These are phyloP conservation scores for Starmerella riodocensis DNA, from an alignment of 805 yeast genomes.

Conservation along the genomic window DNA sequence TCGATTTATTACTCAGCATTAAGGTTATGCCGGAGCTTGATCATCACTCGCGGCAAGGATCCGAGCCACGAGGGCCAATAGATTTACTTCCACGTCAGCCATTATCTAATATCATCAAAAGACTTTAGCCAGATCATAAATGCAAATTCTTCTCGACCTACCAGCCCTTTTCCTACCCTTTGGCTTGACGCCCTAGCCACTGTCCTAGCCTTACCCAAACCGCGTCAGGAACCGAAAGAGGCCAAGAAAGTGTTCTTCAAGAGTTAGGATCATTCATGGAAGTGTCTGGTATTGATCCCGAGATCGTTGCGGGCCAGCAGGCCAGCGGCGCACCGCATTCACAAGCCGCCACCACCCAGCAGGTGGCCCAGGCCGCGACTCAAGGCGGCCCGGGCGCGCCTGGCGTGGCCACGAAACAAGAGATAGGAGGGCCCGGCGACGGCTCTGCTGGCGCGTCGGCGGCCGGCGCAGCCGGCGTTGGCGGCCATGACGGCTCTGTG, in stretches of 20 bases:
- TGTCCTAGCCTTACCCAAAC: constrained; percentile 21
- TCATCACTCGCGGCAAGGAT: neutral
- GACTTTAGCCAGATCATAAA: neutral
- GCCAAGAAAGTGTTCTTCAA: neutral
- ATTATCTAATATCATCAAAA: constrained; percentile 13
- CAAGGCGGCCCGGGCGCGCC: constrained; percentile 5
- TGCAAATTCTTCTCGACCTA: constrained; percentile 1
- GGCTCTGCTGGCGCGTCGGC: constrained; percentile 7
- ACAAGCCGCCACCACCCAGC: constrained; percentile 16
- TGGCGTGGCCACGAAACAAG: constrained; percentile 6
- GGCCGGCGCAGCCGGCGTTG: constrained; percentile 8
- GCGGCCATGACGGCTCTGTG: constrained; percentile 11
- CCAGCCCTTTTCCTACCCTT: constrained; percentile 21
- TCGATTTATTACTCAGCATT: too few relatives aligned
- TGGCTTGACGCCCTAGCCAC: constrained; percentile 17
- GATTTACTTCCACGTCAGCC: neutral
- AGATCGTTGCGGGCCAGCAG: constrained; percentile 25
- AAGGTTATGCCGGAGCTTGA: neutral
- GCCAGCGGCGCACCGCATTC: constrained; percentile 12
- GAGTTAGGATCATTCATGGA: constrained; percentile 16
- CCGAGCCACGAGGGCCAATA: neutral
- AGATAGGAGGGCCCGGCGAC: constrained; percentile 2
- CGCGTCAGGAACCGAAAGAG: constrained; percentile 13
- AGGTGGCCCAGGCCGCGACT: constrained; percentile 13
- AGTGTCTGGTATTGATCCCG: constrained; percentile 26